Percentiles rank a stretch among this genome's conserved stretches.
These are phyloP conservation scores for Wickerhamiella spandovensis DNA, from an alignment of 805 yeast genomes.

Conservation along the genomic window DNA sequence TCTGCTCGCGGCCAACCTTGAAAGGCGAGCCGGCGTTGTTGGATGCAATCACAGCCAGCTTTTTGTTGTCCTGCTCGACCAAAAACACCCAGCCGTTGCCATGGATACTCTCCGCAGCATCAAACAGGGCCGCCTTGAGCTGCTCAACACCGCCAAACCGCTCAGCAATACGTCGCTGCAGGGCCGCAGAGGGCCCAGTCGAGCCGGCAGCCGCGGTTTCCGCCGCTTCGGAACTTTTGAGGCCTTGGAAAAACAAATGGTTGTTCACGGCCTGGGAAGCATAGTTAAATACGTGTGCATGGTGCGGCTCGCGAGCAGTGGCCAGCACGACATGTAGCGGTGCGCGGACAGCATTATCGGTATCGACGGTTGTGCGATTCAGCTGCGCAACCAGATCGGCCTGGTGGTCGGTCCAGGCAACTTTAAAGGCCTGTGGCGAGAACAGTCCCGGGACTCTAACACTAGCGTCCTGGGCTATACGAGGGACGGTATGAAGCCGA, in stretches of 20 bases:
- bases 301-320: constrained; percentile 52
- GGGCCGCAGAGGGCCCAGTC: constrained; percentile 14
- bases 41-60: constrained; percentile 62
- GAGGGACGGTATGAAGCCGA: constrained; percentile 51
- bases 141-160: constrained; percentile 70
- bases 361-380: constrained; percentile 58
- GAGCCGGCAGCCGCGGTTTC: constrained; percentile 13
- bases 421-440: constrained; percentile 49
- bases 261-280: constrained; percentile 90
- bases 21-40: constrained; percentile 82
- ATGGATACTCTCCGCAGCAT: constrained; percentile 55
- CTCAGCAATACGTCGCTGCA: constrained; percentile 32
- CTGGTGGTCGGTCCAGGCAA: constrained; percentile 78
- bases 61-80: constrained; percentile 40
- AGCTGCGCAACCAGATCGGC: constrained; percentile 36
- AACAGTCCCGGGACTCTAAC: constrained; percentile 54
- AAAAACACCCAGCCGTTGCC: constrained; percentile 93
- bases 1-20: constrained; percentile 44
- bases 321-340: constrained; percentile 54
- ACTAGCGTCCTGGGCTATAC: constrained; percentile 29
- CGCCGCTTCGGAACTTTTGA: constrained; percentile 35
- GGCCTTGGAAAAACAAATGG: constrained; percentile 55
- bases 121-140: constrained; percentile 54
- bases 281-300: constrained; percentile 62
- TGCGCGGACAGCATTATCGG: constrained; percentile 60